phyloP scores from a whole-genome alignment of 2,329 filamentous ascomycete species.

The Penicillium glabrum region DNA sequence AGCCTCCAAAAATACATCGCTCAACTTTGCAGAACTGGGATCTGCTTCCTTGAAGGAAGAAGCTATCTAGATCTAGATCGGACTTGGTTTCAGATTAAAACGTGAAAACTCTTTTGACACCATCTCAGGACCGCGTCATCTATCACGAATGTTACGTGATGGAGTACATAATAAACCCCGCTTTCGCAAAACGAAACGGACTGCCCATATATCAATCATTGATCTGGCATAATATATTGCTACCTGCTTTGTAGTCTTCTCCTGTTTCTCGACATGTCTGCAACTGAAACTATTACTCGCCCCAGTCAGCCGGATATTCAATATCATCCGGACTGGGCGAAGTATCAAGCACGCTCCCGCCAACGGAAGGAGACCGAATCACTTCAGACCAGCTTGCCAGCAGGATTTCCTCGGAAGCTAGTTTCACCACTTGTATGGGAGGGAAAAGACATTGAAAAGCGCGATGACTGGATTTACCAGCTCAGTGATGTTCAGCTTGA shows the following conservation, averaged over 20 bases:
- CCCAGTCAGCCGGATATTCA: constrained; percentile 23
- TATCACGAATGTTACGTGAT: not conserved
- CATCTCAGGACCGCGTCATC: not conserved
- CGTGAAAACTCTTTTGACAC: not conserved
- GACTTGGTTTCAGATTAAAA: not conserved
- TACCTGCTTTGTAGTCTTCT: not conserved
- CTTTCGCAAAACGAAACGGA: not conserved
- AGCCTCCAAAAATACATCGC: not conserved
- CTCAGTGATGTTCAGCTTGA: constrained; percentile 35
- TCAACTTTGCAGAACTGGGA: not conserved
- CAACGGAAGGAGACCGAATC: constrained; percentile 17
- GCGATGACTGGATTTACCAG: constrained; percentile 37
- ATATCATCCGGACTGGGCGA: constrained; percentile 22
- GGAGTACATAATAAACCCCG: not conserved
- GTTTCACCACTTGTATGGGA: constrained; percentile 50
- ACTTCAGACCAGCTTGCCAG: constrained; percentile 31
- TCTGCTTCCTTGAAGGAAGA: not conserved
- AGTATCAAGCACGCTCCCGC: constrained; percentile 20
- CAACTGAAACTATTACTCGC: constrained; percentile 12
- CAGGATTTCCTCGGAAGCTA: constrained; percentile 43
- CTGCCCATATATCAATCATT: not conserved
- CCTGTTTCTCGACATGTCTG: constrained; percentile 12
- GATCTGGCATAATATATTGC: not conserved
- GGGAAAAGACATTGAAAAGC: constrained; percentile 36
- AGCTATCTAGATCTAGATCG: too few species aligned